phyloP scores from a whole-genome alignment of 352 stramenopile genomes.

The Globisporangium heterothallicum region DNA sequence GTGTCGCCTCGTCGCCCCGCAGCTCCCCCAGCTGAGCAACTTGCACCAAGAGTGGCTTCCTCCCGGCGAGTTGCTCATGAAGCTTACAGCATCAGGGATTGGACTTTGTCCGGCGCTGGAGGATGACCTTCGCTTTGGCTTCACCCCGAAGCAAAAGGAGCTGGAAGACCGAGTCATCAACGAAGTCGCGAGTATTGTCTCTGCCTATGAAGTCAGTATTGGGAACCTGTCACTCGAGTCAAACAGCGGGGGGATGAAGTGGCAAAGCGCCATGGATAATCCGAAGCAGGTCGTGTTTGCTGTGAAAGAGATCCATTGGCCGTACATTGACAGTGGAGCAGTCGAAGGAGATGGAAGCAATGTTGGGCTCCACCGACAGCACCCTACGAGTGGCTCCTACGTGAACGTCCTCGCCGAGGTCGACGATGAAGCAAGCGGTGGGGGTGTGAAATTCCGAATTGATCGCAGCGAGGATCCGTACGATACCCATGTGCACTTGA shows the following conservation, averaged over 20 bases:
- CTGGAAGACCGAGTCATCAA: conserved; percentile 70
- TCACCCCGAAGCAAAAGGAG: conserved; percentile 47
- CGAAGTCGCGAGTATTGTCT: conserved; percentile 61
- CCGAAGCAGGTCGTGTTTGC: conserved; percentile 63
- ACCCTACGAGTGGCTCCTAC: conserved; percentile 29
- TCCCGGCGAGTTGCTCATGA: conserved; percentile 52
- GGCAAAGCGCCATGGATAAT: conserved; percentile 30
- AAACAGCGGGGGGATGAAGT: conserved; percentile 17
- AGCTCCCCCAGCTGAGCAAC: conserved; percentile 36
- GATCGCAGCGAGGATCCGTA: conserved; percentile 52
- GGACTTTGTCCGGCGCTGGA: conserved; percentile 45
- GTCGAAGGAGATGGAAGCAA: conserved; percentile 9
- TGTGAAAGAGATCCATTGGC: conserved; percentile 74
- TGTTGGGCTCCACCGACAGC: conserved; percentile 1
- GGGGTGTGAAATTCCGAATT: conserved; percentile 67
- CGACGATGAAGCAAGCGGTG: conserved; percentile 51
- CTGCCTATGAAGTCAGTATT: conserved; percentile 51
- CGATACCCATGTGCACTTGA: conserved; percentile 67
- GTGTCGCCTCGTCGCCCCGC: conserved; percentile 45
- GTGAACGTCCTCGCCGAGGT: conserved; percentile 69
- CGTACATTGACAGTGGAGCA: conserved; percentile 41
- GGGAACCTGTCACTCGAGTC: conserved; percentile 30
- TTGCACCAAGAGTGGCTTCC: conserved; percentile 32
- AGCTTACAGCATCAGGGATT: conserved; percentile 52
- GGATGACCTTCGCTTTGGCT: conserved; percentile 26